Evolutionary conservation across 2,329 filamentous ascomycete species (phyloP).

Genomic region (Xylaria sp.): DNA sequence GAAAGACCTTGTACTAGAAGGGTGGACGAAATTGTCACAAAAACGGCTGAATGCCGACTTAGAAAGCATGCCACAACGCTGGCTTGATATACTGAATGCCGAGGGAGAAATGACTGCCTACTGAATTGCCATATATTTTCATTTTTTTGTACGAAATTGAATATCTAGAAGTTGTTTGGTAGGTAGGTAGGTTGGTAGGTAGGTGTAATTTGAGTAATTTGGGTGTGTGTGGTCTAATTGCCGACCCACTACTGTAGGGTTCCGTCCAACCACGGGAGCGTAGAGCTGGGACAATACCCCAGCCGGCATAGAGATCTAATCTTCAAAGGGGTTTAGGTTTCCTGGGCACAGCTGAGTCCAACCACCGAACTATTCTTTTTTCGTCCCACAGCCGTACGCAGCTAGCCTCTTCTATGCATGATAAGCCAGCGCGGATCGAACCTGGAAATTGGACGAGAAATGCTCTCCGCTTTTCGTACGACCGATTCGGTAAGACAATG

Average conservation of each 20-base stretch:
- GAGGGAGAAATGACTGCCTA: no score
- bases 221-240: no score
- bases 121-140: no score
- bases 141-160: no score
- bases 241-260: not conserved
- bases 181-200: no score
- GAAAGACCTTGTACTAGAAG: no score
- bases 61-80: no score
- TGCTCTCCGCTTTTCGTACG: constrained; percentile 24
- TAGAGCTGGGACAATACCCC: constrained; percentile 2
- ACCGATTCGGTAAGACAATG: constrained; percentile 20
- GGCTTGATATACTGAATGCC: no score
- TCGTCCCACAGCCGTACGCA: constrained; percentile 22
- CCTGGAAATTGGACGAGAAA: constrained; percentile 30
- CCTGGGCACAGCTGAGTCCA: constrained; percentile 30
- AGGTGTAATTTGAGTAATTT: no score
- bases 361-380: constrained; percentile 29
- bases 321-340: constrained; percentile 25
- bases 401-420: constrained; percentile 30
- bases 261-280: constrained; percentile 13
- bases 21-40: no score
- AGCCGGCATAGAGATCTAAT: constrained; percentile 6
- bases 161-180: no score
- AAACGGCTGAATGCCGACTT: no score
- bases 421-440: constrained; percentile 20